phyloP scores from a whole-genome alignment of 495 filamentous ascomycete species.

The Cercophora newfieldiana region DNA sequence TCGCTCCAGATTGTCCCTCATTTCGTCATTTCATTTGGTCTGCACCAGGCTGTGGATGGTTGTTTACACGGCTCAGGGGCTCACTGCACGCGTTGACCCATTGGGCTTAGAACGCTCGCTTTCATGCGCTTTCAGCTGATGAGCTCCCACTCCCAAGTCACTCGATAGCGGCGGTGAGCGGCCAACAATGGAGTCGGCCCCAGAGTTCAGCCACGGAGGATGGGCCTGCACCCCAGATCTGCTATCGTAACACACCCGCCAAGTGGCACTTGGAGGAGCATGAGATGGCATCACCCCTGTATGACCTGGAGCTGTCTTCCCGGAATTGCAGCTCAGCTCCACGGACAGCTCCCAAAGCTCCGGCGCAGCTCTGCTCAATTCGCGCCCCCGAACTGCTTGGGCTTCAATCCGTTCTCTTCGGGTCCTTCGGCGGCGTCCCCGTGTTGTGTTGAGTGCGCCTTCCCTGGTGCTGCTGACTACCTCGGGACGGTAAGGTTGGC shows the following conservation, averaged over 20 bases:
- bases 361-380: background rate
- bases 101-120: background rate
- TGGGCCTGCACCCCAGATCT: background rate
- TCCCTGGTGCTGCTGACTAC: background rate
- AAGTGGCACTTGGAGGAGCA: background rate
- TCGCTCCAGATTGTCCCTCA: background rate
- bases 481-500: background rate
- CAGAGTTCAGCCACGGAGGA: background rate
- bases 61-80: conserved; percentile 5
- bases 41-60: background rate
- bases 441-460: background rate
- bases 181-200: background rate
- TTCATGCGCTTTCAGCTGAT: background rate
- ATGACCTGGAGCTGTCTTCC: background rate
- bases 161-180: background rate
- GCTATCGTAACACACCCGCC: conserved; percentile 8
- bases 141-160: background rate
- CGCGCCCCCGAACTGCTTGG: background rate
- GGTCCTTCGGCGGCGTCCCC: background rate
- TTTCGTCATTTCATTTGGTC: background rate
- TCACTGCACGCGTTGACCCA: background rate
- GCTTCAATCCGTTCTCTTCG: background rate
- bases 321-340: background rate
- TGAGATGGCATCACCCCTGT: conserved; percentile 4
- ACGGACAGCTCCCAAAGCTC: background rate